Conservation (phyloP, 164 flowering plant genomes). For the Dillenia turbinata region DNA sequence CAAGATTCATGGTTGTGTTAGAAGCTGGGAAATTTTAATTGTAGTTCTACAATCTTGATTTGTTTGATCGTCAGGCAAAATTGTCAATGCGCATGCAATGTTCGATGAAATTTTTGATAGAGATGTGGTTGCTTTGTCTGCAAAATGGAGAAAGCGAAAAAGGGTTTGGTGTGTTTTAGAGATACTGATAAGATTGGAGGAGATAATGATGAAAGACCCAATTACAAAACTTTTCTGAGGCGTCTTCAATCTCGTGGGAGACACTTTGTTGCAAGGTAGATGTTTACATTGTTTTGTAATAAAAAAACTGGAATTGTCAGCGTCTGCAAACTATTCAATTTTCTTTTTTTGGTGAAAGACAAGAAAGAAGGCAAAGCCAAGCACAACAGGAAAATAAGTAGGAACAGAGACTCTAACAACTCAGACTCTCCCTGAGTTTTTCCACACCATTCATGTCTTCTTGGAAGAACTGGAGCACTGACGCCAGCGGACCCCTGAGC, state of each 20-base stretch:
- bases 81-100: constrained; percentile 39
- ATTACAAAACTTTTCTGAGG: constrained; percentile 61
- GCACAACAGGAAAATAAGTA: too few species aligned
- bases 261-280: constrained; percentile 42
- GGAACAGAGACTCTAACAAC: too few species aligned
- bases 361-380: too few species aligned
- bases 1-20: constrained; percentile 40
- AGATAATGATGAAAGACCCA: constrained; percentile 37
- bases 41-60: constrained; percentile 54
- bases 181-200: constrained; percentile 48
- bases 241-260: constrained; percentile 68
- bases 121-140: constrained; percentile 38
- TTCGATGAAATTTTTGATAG: constrained; percentile 75
- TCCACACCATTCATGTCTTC: too few species aligned
- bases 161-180: constrained; percentile 47
- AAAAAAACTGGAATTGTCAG: constrained; percentile 50
- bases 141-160: constrained; percentile 54
- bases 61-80: constrained; percentile 46
- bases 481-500: too few species aligned
- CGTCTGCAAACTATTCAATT: constrained; percentile 37
- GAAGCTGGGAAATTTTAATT: constrained; percentile 34
- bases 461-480: too few species aligned
- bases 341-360: too few species aligned
- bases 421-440: too few species aligned
- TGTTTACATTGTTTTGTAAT: constrained; percentile 59